Evolutionary conservation across 2,329 filamentous ascomycete genomes (phyloP), one percentile per base, ranked within the genome.

Genomic region (Teratosphaeria viscida): DNA sequence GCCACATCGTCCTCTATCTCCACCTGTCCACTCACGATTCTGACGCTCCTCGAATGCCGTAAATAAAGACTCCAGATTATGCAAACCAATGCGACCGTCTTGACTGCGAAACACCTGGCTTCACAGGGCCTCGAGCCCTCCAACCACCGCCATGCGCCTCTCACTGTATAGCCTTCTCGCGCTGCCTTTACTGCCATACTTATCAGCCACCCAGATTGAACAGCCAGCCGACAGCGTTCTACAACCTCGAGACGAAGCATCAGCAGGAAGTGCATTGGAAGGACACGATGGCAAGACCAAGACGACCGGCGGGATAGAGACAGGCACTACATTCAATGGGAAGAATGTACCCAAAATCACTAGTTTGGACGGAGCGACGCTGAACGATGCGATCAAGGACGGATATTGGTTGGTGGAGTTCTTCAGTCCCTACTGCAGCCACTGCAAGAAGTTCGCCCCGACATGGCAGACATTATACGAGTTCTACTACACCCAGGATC

Each of bases 401-500:
- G 85, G 87, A 67, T 88, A 83, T 74, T 90, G 86, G 87, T 67
- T 78, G 34, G 77, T 81, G 57, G 79, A 81, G 66, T 79, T 76
- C 72, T 81, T 74, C 68, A 80, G 78, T 56, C 79, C 79, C 12
- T 74, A 74, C 62, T 81, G 79, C 74, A 81, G 81, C 54, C 90
- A 96, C 74, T 96, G 92, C 77, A 81, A 82, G 72, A 79, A 82
- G 56, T 89, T 90, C 69, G 90, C 89, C 57, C 94, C 94, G 7
- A 86, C 84, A 56, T 96, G 85, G 80, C 91, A 97, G 75, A 96
- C 92, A 5, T 75, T 92, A 14, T 96, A 97, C 79, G 94, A 99
- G 77, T 96, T 86, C 75, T 99, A 96, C 78, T 85, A 90, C 77
- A 96, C 92, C 43, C 94, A 90, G 43, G 86, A 90, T 68, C 87